Evolutionary conservation across 805 yeast species (phyloP).

Genomic region (Cyberlindnera saturnus): DNA sequence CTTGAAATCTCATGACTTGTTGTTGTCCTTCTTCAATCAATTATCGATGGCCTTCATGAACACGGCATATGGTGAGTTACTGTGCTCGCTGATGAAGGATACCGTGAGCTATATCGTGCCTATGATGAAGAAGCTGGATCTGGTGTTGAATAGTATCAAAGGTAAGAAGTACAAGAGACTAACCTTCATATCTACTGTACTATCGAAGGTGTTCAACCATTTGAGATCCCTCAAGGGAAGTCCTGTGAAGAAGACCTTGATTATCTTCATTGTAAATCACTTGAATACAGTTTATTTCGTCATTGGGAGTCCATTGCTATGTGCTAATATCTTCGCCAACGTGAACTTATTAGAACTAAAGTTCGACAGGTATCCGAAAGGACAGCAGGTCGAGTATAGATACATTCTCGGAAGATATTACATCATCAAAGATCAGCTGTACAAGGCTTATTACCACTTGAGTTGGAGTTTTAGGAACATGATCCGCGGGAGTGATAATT

Average conservation of each 20-base stretch:
- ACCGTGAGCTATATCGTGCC: conserved; percentile 39
- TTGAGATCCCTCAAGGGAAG: conserved; percentile 25
- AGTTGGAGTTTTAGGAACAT: conserved; percentile 30
- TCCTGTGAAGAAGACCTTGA: conserved; percentile 38
- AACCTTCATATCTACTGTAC: conserved; percentile 20
- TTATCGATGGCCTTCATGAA: conserved; percentile 45
- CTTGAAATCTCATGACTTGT: conserved; percentile 48
- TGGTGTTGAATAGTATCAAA: conserved; percentile 32
- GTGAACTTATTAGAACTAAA: conserved; percentile 44
- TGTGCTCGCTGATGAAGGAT: conserved; percentile 31
- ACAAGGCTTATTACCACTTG: conserved; percentile 41
- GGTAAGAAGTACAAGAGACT: conserved; percentile 38
- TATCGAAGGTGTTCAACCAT: conserved; percentile 24
- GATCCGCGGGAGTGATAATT: conserved; percentile 7
- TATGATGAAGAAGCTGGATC: conserved; percentile 36
- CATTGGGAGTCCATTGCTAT: conserved; percentile 49
- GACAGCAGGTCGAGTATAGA: conserved; percentile 46
- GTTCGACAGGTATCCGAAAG: conserved; percentile 32
- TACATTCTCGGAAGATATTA: conserved; percentile 49
- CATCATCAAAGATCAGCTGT: conserved; percentile 44
- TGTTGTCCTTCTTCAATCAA: conserved; percentile 40
- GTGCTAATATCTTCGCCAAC: conserved; percentile 57
- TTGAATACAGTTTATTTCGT: conserved; percentile 47
- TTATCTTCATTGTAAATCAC: conserved; percentile 42
- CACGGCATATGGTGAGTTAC: conserved; percentile 29